Evolutionary conservation across 176 grass and related monocot genomes (phyloP).

Genomic region (Typha latifolia): DNA sequence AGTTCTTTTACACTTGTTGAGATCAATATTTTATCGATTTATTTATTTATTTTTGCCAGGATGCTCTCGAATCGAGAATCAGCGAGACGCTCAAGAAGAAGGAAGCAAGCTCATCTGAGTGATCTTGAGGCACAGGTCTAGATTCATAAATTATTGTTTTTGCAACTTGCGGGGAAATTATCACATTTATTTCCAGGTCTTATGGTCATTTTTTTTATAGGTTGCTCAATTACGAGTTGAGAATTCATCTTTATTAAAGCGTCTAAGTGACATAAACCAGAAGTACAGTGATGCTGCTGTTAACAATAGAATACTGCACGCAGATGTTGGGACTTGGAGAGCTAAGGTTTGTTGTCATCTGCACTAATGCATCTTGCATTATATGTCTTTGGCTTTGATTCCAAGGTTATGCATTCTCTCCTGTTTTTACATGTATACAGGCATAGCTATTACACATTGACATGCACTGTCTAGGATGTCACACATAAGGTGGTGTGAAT

Average conservation of each 20-base stretch:
- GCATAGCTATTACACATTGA: background rate
- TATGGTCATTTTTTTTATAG: constrained; percentile 14
- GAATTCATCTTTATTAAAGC: constrained; percentile 58
- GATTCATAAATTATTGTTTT: background rate
- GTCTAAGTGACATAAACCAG: constrained; percentile 48
- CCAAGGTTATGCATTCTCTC: constrained; percentile 4
- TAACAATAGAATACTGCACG: constrained; percentile 54
- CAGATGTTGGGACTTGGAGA: constrained; percentile 59
- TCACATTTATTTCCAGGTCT: background rate
- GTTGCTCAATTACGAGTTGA: constrained; percentile 61
- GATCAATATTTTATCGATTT: background rate
- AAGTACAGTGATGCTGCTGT: constrained; percentile 61
- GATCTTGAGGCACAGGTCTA: constrained; percentile 69
- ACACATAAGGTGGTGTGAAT: no score
- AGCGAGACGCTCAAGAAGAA: constrained; percentile 77
- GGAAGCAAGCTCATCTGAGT: constrained; percentile 70
- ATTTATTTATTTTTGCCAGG: constrained; percentile 19
- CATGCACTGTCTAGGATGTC: background rate
- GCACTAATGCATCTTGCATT: no score
- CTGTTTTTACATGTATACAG: constrained; percentile 16
- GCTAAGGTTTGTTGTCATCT: constrained; percentile 40
- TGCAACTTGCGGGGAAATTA: background rate
- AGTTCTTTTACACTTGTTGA: background rate
- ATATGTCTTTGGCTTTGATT: background rate
- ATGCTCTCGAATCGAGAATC: constrained; percentile 94